phyloP scores from a whole-genome alignment of 2,329 filamentous ascomycete genomes.

The Alternaria panax region DNA sequence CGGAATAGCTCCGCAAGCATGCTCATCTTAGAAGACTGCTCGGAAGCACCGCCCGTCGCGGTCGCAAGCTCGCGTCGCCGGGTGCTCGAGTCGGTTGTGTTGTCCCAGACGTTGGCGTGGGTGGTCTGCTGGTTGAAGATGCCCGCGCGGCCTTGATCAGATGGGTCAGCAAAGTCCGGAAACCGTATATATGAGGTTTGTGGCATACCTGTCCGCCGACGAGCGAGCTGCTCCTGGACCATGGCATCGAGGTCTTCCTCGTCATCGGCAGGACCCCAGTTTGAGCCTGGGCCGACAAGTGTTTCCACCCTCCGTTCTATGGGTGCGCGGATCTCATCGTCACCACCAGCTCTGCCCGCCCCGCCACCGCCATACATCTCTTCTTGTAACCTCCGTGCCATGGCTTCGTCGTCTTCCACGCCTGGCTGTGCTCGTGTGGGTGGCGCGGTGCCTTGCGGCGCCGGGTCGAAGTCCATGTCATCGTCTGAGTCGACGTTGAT shows the following conservation, averaged over 20 bases:
- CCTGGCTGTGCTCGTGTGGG: conserved; percentile 31
- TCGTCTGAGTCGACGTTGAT: conserved; percentile 82
- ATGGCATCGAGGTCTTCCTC: conserved; percentile 66
- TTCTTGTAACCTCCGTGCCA: conserved; percentile 90
- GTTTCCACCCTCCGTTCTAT: conserved; percentile 93
- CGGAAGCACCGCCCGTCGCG: conserved; percentile 71
- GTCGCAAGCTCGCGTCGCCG: conserved; percentile 63
- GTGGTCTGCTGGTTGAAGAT: conserved; percentile 73
- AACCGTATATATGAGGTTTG: conserved; percentile 23
- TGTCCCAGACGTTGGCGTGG: conserved; percentile 66
- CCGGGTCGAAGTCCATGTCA: conserved; percentile 61
- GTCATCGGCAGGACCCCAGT: conserved; percentile 55
- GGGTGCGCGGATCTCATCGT: conserved; percentile 81
- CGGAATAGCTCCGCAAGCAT: conserved; percentile 90
- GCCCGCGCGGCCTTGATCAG: conserved; percentile 55
- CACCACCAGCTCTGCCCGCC: conserved; percentile 44
- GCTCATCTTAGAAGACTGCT: conserved; percentile 72
- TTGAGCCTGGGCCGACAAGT: conserved; percentile 75
- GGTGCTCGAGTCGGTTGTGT: conserved; percentile 56
- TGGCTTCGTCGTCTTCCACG: conserved; percentile 89
- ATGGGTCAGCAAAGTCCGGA: conserved; percentile 37
- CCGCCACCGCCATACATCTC: conserved; percentile 76
- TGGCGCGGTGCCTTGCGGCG: conserved; percentile 40
- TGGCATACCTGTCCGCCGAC: conserved; percentile 49
- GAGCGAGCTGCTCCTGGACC: conserved; percentile 69